Base-by-base conservation (phyloP, 257 asterid genomes). In the Verbena officinalis region DNA sequence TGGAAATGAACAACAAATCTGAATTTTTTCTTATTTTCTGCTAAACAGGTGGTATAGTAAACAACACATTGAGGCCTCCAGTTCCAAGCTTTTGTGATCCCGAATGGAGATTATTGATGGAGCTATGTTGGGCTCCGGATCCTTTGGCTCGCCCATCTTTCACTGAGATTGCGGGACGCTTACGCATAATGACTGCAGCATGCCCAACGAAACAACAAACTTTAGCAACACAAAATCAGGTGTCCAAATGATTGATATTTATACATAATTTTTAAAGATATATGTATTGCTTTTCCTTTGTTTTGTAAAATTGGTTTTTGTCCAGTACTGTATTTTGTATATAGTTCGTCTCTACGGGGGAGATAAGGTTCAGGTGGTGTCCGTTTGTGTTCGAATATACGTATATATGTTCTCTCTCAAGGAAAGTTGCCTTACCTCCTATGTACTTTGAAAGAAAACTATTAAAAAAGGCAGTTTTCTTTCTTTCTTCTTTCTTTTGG, bases 51-150 rank as follows among this genome's bases (percentile, higher is more conserved):
- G 98, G 98, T 55, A 91, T 91, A 21, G 98, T 91, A 38, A 91
- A 81, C 56, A 91, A 91, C 84, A 88, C 89, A 15, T 71, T 91
- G 79, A 77, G 96, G 68, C 98, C 96, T 46, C 83, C 71, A 4
- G 84, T 91, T 58, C 96, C 96, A 2, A 81, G 86, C 80, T 83
- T 54, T 50, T 91, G 98, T 13, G 98, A 86, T 24, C 63, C 86
- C 0, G 95, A 86, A 22, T 91, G 98, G 96, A 79, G 80, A 73
- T 13, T 81, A 76, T 84, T 91, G 55, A 91, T 91, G 98, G 98
- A 91, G 76, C 96, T 86, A 57, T 91, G 98, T 22, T 91, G 98
- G 98, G 95, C 98, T 5, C 98, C 98, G 0, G 95, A 91, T 55
- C 96, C 98, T 9, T 51, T 77, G 51, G 81, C 49, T 34, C 86